Base-by-base conservation (phyloP, 306 rosid genomes). In the Spatholobus suberectus region DNA sequence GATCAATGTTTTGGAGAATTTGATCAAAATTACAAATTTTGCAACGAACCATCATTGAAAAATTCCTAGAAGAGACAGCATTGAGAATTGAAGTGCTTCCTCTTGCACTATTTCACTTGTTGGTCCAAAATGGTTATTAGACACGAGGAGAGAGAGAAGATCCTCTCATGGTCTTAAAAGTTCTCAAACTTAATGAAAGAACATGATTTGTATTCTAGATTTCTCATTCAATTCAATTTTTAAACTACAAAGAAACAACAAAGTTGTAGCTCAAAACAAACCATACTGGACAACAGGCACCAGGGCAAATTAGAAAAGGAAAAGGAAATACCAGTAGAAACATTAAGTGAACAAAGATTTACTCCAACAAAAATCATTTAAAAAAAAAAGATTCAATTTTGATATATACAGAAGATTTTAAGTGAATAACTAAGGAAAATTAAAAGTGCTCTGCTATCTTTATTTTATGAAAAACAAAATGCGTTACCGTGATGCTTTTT, bases 401-500 rank as follows among this genome's bases (percentile, higher is more conserved):
- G n/a, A 77, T 65, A 15, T 10, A 59, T 26, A 61, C 74, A 73
- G 34, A 35, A 62, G 15, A 73, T 23, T 73, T 46, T 73, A 81
- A n/a, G 41, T 47, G 34, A 57, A 70, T 17, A 55, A 40, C 59
- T 8, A 57, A 80, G 8, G 71, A 68, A 68, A 51, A 37, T 1
- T 27, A 34, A 67, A 57, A 58, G n/a, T 38, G 5, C 3, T 57
- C 47, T 21, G 54, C 32, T 2, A 43, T 38, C 37, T 32, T 59
- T 46, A 67, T 77, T 24, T 66, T 72, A 52, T 2, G 5, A 43
- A 27, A 71, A 71, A 6, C 35, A 24, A 51, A 32, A 79, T 49
- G 70, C 51, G 40, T 81, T 91, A 92, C 99, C 97, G 88, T 71
- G 98, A 93, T 15, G 91, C 98, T 82, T 90, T 93, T 81, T 92